phyloP scores from a whole-genome alignment of 768 basidiomycete species.

The Cubamyces lactineus region DNA sequence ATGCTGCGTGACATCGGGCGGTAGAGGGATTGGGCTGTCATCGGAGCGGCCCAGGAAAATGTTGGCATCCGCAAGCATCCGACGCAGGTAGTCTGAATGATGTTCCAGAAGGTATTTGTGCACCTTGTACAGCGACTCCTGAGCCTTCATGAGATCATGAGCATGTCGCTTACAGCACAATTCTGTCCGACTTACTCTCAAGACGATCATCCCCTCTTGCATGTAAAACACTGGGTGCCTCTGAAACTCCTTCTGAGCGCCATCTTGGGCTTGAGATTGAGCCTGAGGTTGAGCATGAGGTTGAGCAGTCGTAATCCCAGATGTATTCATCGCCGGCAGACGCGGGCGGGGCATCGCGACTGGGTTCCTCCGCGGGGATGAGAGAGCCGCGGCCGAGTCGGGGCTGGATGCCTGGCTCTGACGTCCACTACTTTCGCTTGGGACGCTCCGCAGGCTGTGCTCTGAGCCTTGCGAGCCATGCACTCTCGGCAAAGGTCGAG shows the following conservation, averaged over 20 bases:
- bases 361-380: constrained; percentile 9
- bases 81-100: constrained; percentile 42
- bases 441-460: constrained; percentile 15
- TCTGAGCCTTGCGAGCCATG: constrained; percentile 16
- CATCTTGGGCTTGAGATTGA: neutral
- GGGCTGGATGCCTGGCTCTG: constrained; percentile 13
- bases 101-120: constrained; percentile 43
- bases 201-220: constrained; percentile 25
- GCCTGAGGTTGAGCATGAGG: too few relatives aligned
- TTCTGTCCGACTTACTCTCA: constrained; percentile 9
- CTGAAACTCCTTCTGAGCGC: neutral
- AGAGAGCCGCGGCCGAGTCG: constrained; percentile 19
- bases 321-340: constrained; percentile 11
- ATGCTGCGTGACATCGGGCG: constrained; percentile 31
- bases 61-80: constrained; percentile 34
- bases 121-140: constrained; percentile 43
- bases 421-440: neutral
- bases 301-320: neutral
- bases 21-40: constrained; percentile 39
- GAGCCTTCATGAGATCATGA: constrained; percentile 36
- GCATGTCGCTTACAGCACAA: neutral
- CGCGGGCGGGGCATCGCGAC: constrained; percentile 14
- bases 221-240: constrained; percentile 25
- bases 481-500: constrained; percentile 16
- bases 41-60: constrained; percentile 33